Conservation (phyloP, 441 rosid species). For the Macaranga tanarius region DNA sequence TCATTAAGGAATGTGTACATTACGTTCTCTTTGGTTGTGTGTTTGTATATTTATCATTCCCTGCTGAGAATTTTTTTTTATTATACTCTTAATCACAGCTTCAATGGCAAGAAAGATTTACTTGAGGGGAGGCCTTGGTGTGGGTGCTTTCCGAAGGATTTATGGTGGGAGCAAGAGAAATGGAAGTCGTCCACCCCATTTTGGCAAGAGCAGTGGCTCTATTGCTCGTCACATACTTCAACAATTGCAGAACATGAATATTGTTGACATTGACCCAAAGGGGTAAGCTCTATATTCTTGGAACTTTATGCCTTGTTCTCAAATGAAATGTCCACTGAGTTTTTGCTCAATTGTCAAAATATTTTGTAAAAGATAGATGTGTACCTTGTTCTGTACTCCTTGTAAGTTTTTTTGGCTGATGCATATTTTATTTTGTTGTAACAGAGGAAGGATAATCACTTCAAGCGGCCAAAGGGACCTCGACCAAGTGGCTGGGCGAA, state of each 20-base stretch:
- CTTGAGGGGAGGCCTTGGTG: constrained; percentile 92
- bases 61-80: background rate
- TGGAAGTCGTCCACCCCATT: constrained; percentile 84
- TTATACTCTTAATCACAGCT: constrained; percentile 39
- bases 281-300: constrained; percentile 46
- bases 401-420: background rate
- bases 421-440: background rate
- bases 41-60: background rate
- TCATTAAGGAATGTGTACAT: background rate
- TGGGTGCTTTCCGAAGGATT: constrained; percentile 85
- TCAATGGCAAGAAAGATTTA: constrained; percentile 93
- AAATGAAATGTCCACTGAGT: background rate
- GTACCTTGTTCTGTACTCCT: background rate
- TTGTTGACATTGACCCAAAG: constrained; percentile 60
- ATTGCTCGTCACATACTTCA: constrained; percentile 79
- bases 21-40: background rate
- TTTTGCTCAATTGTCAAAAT: background rate
- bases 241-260: constrained; percentile 67
- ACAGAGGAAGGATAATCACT: constrained; percentile 78
- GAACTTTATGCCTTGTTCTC: background rate
- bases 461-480: constrained; percentile 85
- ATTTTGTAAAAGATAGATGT: background rate
- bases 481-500: constrained; percentile 86
- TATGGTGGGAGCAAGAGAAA: constrained; percentile 93
- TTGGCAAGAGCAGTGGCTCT: constrained; percentile 84